Conservation (phyloP, 1,139 yeast species). For the Debaryomyces psychrophilus region DNA sequence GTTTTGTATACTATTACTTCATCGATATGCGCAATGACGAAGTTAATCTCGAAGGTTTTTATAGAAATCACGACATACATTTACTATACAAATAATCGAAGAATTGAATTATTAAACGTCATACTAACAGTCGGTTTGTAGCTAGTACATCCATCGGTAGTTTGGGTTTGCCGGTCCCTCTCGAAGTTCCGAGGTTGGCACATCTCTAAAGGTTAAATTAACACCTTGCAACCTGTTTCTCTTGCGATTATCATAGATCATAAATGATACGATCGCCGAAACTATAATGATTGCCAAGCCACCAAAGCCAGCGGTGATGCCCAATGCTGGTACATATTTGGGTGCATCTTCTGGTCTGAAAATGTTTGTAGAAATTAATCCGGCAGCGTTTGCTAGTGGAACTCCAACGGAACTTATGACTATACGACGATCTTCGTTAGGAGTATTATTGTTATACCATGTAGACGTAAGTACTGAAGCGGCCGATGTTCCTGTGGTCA, state of each 20-base stretch:
- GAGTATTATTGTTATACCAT: constrained; percentile 56
- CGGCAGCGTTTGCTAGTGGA: constrained; percentile 38
- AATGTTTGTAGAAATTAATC: constrained; percentile 34
- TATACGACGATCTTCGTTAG: constrained; percentile 41
- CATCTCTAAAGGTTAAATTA: constrained; percentile 41
- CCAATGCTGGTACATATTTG: constrained; percentile 33
- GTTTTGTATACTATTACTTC: not conserved
- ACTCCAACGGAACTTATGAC: constrained; percentile 34
- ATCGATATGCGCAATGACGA: constrained; percentile 1
- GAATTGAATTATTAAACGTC: not conserved
- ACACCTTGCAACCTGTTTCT: constrained; percentile 48
- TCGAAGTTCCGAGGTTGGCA: constrained; percentile 45
- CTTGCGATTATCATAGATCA: constrained; percentile 44
- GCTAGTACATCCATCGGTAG: constrained; percentile 51
- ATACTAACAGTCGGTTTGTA: not conserved
- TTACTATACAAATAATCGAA: constrained; percentile 2
- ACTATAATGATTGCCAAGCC: constrained; percentile 33
- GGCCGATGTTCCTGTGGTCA: constrained; percentile 38
- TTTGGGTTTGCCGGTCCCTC: constrained; percentile 51
- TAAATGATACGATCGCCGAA: constrained; percentile 26
- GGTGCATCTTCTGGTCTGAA: constrained; percentile 35
- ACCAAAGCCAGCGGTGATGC: constrained; percentile 39
- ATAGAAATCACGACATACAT: not conserved
- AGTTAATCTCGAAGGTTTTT: not conserved
- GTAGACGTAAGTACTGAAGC: constrained; percentile 48